Base-by-base conservation (phyloP, 345 rosid species). In the Salix koriyanagi region DNA sequence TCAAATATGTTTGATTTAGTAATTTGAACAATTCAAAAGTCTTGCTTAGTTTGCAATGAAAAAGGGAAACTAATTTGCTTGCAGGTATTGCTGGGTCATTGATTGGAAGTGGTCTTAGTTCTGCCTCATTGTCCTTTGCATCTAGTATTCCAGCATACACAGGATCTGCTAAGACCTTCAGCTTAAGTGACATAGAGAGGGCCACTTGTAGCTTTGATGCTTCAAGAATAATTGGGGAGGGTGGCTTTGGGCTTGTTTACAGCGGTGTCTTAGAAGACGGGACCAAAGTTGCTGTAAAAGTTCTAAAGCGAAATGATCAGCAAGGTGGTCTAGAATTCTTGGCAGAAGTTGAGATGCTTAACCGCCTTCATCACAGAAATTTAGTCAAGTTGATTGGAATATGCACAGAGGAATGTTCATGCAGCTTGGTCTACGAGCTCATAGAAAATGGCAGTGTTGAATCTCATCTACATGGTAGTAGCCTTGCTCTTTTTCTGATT, bases 331-430 rank as follows among this genome's bases (percentile, higher is more conserved):
- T 96, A 48, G 98, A 93, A 86, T 93, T 96, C 88, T 84, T 93
- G 83, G 97, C 99, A 10, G 98, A 96, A 83, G 91, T 93, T 3
- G 99, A 96, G 86, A 96, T 96, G 98, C 96, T 96, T 80, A 96
- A 98, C 74, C 99, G 98, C 70, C 90, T 96, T 79, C 98, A 96
- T 83, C 99, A 96, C 77, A 85, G 99, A 80, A 93, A 96, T 83
- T 82, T 96, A 72, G 99, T 96, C 77, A 91, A 93, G 84, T 77
- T 96, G 83, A 91, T 96, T 5, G 99, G 99, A 64, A 93, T 96
- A 77, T 96, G 99, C 82, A 87, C 88, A 14, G 97, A 93, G 87
- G 97, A 93, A 75, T 92, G 81, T 19, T 76, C 79, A 44, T 96
- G 97, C 54, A 87, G 98, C 83, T 86, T 96, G 84, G 96, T 96